A percentile compares a stretch with the other conserved stretches of the same genome.
Conservation (phyloP, 83 land plant genomes). For the Picea mariana region DNA sequence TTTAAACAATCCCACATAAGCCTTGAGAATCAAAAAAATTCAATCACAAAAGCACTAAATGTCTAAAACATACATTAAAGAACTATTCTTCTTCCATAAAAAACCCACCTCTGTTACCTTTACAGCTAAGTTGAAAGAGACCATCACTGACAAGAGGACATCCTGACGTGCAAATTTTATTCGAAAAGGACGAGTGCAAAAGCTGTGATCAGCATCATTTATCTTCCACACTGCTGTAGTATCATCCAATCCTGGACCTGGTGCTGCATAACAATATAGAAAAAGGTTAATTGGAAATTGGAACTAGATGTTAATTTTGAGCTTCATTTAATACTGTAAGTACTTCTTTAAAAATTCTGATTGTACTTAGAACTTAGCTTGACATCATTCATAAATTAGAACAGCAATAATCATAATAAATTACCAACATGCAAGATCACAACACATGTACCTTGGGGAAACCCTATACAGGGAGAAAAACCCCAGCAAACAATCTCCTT, state of each 20-base stretch:
- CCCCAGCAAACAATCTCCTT: too few relatives aligned
- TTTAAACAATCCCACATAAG: neutral
- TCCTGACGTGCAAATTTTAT: slow-evolving; percentile 31
- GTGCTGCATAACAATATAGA: slow-evolving; percentile 4
- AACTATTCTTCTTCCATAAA: neutral
- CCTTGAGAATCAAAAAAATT: neutral
- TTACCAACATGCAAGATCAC: too few relatives aligned
- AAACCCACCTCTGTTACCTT: neutral
- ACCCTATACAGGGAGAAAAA: too few relatives aligned
- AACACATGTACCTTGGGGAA: too few relatives aligned
- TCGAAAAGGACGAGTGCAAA: slow-evolving; percentile 25
- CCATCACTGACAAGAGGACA: slow-evolving; percentile 28
- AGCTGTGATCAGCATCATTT: slow-evolving; percentile 25
- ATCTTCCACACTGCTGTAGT: slow-evolving; percentile 20
- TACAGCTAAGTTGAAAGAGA: slow-evolving; percentile 21
- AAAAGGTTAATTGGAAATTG: too few relatives aligned
- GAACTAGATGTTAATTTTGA: too few relatives aligned
- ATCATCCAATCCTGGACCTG: slow-evolving; percentile 17
- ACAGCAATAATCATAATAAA: too few relatives aligned
- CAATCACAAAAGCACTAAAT: neutral
- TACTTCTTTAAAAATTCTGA: too few relatives aligned
- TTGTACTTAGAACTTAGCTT: too few relatives aligned
- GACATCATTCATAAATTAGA: too few relatives aligned
- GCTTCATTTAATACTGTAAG: too few relatives aligned
- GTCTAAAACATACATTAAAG: slow-evolving; percentile 1